Evolutionary conservation across 352 stramenopile species (phyloP).

Genomic region (Pythium oligandrum): DNA sequence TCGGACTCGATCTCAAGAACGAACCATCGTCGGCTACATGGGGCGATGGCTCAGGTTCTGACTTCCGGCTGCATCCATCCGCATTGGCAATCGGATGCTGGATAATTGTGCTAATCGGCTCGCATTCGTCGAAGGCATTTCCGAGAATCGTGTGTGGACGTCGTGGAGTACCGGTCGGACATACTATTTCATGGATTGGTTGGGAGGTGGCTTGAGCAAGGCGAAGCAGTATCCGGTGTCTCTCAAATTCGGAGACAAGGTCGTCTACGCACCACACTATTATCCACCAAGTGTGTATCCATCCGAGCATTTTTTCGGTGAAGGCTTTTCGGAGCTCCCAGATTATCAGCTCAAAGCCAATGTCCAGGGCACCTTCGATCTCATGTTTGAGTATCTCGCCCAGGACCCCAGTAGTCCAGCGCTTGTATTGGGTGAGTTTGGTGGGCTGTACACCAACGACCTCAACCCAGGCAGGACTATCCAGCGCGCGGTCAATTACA

Average conservation of each 20-base stretch:
- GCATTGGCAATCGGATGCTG: conserved; percentile 65
- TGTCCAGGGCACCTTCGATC: conserved; percentile 12
- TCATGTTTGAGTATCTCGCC: conserved; percentile 21
- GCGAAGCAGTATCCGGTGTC: conserved; percentile 34
- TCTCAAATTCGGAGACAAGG: conserved; percentile 47
- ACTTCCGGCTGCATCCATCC: conserved; percentile 45
- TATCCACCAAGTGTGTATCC: conserved; percentile 60
- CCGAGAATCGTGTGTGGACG: conserved; percentile 29
- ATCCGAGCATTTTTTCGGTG: conserved; percentile 46
- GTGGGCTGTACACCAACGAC: conserved; percentile 51
- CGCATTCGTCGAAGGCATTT: conserved; percentile 65
- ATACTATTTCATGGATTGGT: conserved; percentile 62
- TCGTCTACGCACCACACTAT: conserved; percentile 75
- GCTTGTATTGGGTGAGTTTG: conserved; percentile 61
- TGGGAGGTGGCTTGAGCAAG: conserved; percentile 39
- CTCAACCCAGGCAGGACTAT: conserved; percentile 46
- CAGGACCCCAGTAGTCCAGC: conserved; percentile 26
- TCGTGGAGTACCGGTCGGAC: conserved; percentile 24
- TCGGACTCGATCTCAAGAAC: conserved; percentile 74
- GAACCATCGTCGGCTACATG: conserved; percentile 49
- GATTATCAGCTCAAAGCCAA: conserved; percentile 12
- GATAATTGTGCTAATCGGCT: conserved; percentile 61
- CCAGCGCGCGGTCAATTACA: conserved; percentile 38
- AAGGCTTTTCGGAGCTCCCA: conserved; percentile 38
- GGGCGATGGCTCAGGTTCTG: conserved; percentile 35